Evolutionary conservation across 352 stramenopile species (phyloP), one percentile per base, ranked within the genome.

Genomic region (Pythium monospermum): DNA sequence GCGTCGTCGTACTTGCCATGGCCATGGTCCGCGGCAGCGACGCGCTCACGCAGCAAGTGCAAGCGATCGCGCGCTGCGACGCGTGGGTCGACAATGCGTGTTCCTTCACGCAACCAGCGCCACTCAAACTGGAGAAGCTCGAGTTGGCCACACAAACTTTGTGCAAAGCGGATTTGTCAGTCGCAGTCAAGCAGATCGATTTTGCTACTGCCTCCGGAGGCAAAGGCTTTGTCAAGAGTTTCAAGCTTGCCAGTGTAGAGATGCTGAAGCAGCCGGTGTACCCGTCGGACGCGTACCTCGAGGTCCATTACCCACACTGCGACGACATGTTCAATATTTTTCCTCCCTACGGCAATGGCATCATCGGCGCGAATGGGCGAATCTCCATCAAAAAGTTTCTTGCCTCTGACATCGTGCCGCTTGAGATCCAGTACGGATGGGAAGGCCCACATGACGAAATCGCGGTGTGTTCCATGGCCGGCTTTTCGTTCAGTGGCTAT

Each of bases 321-420:
- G 79, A 87, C 51, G 83, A 93, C 50, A 85, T 91, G 73, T 93
- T 78, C 53, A 89, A 85, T 42, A 65, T 93, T 37, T 85, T 93
- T 18, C 76, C 83, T 27, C 83, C 83, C 2, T 87, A 71, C 47
- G 76, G 74, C 15, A 93, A 93, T 60, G 79, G 76, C 13, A 74
- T 89, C 30, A 72, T 90, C 53, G 75, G 76, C 16, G 62, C 63
- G 13, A 63, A 66, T 36, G 78, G 71, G 40, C 74, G 74, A 31
- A 73, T 73, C 25, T 91, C 83, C 5, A 87, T 93, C 43, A 71
- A 82, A 18, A 43, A 72, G 16, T 33, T 78, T 48, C 66, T 93
- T 45, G 74, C 64, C 3, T 59, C 46, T 35, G 60, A 70, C 31
- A 52, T 57, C 10, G 25, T 93, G 23, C 47, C 61, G 0, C 49